These are phyloP conservation scores for Zygosaccharomyces siamensis DNA, from an alignment of 805 yeast species.

Conservation along the genomic window DNA sequence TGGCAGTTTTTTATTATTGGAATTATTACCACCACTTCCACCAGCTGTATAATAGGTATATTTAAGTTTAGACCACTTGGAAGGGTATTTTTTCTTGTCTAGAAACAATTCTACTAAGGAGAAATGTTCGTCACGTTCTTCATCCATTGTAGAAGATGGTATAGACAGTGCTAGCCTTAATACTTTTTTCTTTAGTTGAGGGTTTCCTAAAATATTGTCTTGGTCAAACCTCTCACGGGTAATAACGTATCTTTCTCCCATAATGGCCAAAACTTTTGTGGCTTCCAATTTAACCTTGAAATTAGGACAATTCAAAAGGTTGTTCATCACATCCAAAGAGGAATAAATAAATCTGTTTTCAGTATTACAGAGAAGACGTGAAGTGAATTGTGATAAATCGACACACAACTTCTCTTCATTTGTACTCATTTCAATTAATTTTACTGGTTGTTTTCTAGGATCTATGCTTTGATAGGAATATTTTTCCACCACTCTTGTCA, in stretches of 20 bases:
- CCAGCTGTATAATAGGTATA: conserved; percentile 47
- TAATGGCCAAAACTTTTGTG: conserved; percentile 51
- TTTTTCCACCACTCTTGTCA: conserved; percentile 49
- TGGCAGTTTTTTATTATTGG: conserved; percentile 3
- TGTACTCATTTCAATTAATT: conserved; percentile 41
- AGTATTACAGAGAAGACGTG: conserved; percentile 61
- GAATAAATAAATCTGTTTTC: conserved; percentile 62
- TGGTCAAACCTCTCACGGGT: conserved; percentile 30
- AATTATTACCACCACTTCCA: background rate
- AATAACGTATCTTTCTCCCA: conserved; percentile 56
- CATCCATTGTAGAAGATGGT: conserved; percentile 45
- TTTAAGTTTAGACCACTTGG: conserved; percentile 51
- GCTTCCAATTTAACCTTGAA: conserved; percentile 56
- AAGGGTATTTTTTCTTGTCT: conserved; percentile 44
- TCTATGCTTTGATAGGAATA: conserved; percentile 37
- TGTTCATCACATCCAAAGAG: conserved; percentile 57
- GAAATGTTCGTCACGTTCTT: conserved; percentile 37
- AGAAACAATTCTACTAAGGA: conserved; percentile 45
- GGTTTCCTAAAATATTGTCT: conserved; percentile 22
- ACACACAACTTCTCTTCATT: conserved; percentile 47
- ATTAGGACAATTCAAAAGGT: conserved; percentile 55
- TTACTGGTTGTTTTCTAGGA: conserved; percentile 43
- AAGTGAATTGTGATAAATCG: conserved; percentile 57
- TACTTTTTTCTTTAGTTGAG: conserved; percentile 42
- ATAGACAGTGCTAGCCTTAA: conserved; percentile 50